Base-by-base conservation (phyloP, 768 basidiomycete species). In the Aureoboletus auriporus region DNA sequence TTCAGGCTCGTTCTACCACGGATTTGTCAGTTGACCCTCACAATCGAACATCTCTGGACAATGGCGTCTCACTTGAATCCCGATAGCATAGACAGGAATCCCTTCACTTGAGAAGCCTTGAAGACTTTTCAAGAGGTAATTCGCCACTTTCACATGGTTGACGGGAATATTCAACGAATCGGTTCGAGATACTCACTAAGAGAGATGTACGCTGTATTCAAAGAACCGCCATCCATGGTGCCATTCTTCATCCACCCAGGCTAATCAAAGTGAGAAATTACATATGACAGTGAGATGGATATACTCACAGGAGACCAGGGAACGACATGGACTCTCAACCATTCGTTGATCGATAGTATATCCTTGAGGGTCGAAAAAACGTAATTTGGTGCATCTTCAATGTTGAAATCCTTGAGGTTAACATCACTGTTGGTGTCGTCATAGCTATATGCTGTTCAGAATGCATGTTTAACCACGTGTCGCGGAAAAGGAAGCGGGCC, bases 191-290 rank as follows among this genome's bases (percentile, higher is more conserved):
- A 67, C 80, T 50, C 52, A 86, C 81, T 82, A 0, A 67, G 61
- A 35, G 60, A 62, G 34, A 76, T 64, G 47, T 79, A 80, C 39
- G 71, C 66, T 0, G 78, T 73, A 27, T 72, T 56, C 44, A 89
- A 61, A 11, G 75, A 77, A 29, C 85, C 86, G 1, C 86, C 86
- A 26, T 79, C 72, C 82, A 87, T 86, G 1, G 77, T 77, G 48
- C 75, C 79, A 41, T 68, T 71, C 64, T 89, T 89, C 85, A 88
- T 87, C 87, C 88, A 90, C 5, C 70, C 83, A 9, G 88, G 87
- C 85, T 88, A 48, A 35, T 39, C 20, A 30, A 1, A 5, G 13
- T 50, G 44, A 52, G 38, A 23, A 50, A 14, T 36, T n/a, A 33
- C 33, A 30, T 14, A 14, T 30, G 2, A 23, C 13, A 13, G 12